Conservation (phyloP, 208 protist species). For the Trypanosoma platydactyli region DNA sequence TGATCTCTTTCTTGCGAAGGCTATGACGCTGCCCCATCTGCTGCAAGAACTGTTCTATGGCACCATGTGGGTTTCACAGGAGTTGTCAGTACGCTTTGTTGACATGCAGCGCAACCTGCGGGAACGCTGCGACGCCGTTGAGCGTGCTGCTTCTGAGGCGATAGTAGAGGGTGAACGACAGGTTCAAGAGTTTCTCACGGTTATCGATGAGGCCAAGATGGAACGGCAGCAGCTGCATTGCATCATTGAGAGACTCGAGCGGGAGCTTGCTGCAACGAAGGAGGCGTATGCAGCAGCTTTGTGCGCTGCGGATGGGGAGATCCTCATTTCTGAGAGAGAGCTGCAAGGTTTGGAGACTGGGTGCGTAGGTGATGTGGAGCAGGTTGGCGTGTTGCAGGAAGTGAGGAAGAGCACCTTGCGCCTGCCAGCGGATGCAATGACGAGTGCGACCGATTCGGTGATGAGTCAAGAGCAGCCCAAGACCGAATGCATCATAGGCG, state of each 20-base stretch:
- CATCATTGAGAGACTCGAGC: conserved; percentile 42
- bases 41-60: conserved; percentile 37
- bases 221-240: conserved; percentile 55
- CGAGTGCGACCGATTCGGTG: conserved; percentile 31
- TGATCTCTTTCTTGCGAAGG: conserved; percentile 56
- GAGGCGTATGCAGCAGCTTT: conserved; percentile 31
- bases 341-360: conserved; percentile 39
- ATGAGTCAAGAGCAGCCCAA: conserved; percentile 58
- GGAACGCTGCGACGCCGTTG: conserved; percentile 54
- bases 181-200: conserved; percentile 38
- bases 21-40: conserved; percentile 39
- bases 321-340: conserved; percentile 47
- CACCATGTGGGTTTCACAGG: conserved; percentile 30
- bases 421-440: conserved; percentile 48
- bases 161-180: conserved; percentile 65
- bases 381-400: conserved; percentile 35
- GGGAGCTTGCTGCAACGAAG: conserved; percentile 33
- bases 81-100: conserved; percentile 31
- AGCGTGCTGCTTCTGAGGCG: conserved; percentile 53
- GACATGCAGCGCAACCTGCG: conserved; percentile 39
- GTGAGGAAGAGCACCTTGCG: conserved; percentile 43
- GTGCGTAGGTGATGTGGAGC: conserved; percentile 24
- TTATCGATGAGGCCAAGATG: conserved; percentile 52
- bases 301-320: conserved; percentile 41
- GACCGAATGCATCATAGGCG: conserved; percentile 44